phyloP scores from a whole-genome alignment of 164 flowering plant genomes.

The Dillenia turbinata region DNA sequence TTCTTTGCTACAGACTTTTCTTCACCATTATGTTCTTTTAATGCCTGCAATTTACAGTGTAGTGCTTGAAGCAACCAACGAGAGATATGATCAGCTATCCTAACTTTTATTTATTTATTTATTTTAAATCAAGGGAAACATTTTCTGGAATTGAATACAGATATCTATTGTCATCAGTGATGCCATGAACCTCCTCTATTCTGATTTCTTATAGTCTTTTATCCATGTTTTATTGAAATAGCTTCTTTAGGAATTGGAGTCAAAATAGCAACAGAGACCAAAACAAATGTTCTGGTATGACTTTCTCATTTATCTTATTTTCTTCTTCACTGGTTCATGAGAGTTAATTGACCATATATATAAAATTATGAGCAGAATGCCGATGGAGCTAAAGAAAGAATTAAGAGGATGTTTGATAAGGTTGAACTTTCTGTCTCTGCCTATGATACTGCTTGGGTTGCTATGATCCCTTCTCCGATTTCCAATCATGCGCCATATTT shows the following conservation, averaged over 20 bases:
- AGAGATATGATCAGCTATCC: too few relatives aligned
- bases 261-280: constrained; percentile 4
- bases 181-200: too few relatives aligned
- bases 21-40: too few relatives aligned
- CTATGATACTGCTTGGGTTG: constrained; percentile 97
- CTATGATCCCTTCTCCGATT: constrained; percentile 77
- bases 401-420: constrained; percentile 47
- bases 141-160: too few relatives aligned
- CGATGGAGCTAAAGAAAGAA: constrained; percentile 45
- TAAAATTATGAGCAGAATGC: constrained; percentile 17
- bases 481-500: constrained; percentile 48
- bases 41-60: too few relatives aligned
- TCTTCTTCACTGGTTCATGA: too few relatives aligned
- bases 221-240: background rate
- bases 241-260: constrained; percentile 17
- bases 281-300: constrained; percentile 10
- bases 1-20: too few relatives aligned
- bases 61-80: too few relatives aligned
- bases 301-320: background rate
- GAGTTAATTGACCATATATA: background rate
- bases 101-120: too few relatives aligned
- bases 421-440: constrained; percentile 71
- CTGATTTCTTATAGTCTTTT: too few relatives aligned
- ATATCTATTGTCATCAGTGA: too few relatives aligned
- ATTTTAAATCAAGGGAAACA: too few relatives aligned